Evolutionary conservation across 192 early-diverging fungal species (phyloP).

Genomic region (Funneliformis geosporum): DNA sequence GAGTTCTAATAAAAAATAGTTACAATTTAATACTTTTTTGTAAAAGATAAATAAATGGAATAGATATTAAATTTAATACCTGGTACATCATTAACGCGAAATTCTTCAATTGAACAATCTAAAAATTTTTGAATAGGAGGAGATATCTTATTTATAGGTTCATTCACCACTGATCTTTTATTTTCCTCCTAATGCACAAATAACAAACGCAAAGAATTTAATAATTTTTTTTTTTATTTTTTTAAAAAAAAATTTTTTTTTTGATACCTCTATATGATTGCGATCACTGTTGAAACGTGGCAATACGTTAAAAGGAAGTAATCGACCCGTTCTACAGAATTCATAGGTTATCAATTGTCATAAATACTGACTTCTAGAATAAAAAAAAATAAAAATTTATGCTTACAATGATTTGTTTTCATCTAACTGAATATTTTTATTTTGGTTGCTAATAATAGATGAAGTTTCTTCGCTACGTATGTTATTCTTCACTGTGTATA

Average conservation of each 20-base stretch:
- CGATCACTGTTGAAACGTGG: conserved; percentile 6
- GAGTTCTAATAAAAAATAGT: conserved; percentile 14
- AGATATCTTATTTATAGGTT: not conserved
- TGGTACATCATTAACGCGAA: conserved; percentile 25
- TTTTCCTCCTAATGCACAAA: not conserved
- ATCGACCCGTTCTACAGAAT: conserved; percentile 3
- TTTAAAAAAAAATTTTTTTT: not conserved
- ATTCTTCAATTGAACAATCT: conserved; percentile 26
- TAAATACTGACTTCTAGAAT: not conserved
- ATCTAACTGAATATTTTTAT: not conserved
- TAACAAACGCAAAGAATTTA: not conserved
- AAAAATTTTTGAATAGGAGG: conserved; percentile 27
- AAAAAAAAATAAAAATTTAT: not conserved
- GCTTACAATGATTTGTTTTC: conserved; percentile 4
- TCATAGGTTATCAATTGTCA: not conserved
- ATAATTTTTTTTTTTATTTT: too few relatives aligned
- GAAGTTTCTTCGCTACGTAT: not conserved
- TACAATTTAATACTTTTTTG: not conserved
- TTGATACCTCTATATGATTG: not conserved
- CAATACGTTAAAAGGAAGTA: conserved; percentile 22
- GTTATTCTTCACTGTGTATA: not conserved
- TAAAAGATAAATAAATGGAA: not conserved
- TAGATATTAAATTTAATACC: not conserved
- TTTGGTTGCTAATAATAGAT: not conserved
- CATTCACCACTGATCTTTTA: not conserved